Percentiles rank a stretch among this genome's conserved stretches.
Evolutionary conservation across 2,329 filamentous ascomycete species (phyloP).

Genomic region (Pseudogymnoascus verrucosus): DNA sequence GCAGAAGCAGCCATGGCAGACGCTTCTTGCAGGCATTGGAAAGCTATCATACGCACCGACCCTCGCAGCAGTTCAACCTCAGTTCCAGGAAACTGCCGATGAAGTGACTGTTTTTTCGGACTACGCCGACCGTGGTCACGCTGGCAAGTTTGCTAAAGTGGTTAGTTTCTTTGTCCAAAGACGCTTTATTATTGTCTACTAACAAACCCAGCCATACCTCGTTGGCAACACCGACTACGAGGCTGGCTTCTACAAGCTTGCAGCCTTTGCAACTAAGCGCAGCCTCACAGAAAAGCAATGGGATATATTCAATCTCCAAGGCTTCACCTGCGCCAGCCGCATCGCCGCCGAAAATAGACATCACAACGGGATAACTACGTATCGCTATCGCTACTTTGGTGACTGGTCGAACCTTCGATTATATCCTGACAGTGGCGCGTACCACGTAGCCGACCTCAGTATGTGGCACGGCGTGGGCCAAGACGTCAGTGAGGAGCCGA

Average conservation of each 20-base stretch:
- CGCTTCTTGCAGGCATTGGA: constrained; percentile 20
- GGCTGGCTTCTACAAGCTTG: constrained; percentile 24
- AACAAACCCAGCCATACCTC: constrained; percentile 11
- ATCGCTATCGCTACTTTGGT: constrained; percentile 28
- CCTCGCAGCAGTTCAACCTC: constrained; percentile 9
- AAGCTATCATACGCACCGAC: constrained; percentile 18
- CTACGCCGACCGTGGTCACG: constrained; percentile 19
- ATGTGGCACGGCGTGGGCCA: constrained; percentile 22
- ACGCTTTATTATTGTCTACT: background rate
- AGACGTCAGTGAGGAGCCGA: constrained; percentile 21
- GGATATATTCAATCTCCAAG: constrained; percentile 23
- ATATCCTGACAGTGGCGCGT: constrained; percentile 22
- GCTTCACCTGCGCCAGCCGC: constrained; percentile 27
- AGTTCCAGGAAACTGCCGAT: constrained; percentile 22
- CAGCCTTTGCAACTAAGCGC: constrained; percentile 17
- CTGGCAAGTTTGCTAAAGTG: constrained; percentile 17
- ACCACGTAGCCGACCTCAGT: constrained; percentile 26
- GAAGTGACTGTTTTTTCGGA: constrained; percentile 24
- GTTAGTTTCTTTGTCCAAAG: constrained; percentile 15
- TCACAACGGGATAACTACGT: constrained; percentile 20
- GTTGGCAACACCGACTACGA: constrained; percentile 30
- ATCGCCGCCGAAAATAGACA: constrained; percentile 15
- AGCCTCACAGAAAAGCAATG: constrained; percentile 22
- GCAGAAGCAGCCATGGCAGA: constrained; percentile 20
- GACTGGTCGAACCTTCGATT: constrained; percentile 24